Base-by-base conservation (phyloP, 2,329 filamentous ascomycete genomes). In the Chrysoporthe cubensis region DNA sequence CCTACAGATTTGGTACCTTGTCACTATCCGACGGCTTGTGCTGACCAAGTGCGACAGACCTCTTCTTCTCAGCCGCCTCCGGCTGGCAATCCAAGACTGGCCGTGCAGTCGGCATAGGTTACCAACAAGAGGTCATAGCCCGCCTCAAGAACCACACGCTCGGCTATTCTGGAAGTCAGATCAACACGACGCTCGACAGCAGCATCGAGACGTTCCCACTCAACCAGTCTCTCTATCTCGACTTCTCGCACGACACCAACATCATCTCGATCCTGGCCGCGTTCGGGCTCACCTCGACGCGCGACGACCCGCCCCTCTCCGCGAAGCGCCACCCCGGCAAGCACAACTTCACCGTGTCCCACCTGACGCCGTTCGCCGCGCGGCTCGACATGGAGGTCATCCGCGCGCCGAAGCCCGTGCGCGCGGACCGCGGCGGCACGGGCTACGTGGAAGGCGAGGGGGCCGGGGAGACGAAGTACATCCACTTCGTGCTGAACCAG, bases 221-320 rank as follows among this genome's bases (percentile, higher is more conserved):
- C 4, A 87, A 93, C 74, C 92, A 94, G 75, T 85, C 82, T 32
- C 81, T 94, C 18, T 93, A 93, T 76, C 86, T 94, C 62, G 91
- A 94, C 80, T 94, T 94, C 76, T 89, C 87, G 18, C 91, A 94
- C 76, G 91, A 94, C 77, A 90, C 89, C 43, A 92, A 91, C 75
- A 91, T 92, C 69, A 82, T 90, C 72, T 85, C 85, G 37, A 86
- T 93, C 71, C 80, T 94, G 4, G 88, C 90, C 0, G 91, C 91
- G 0, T 91, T 94, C 69, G 91, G 91, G 1, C 81, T 94, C 59
- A 87, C 80, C 2, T 91, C 94, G 74, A 93, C 94, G 74, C 58
- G 50, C 18, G 68, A 70, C 54, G 80, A 83, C 1, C 81, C 85
- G 26, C 79, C 85, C 16, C 81, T 93, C 3, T 87, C 88, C 0